Evolutionary conservation across 495 filamentous ascomycete genomes (phyloP), one percentile per base, ranked within the genome.

Genomic region (Emericellopsis terricola): DNA sequence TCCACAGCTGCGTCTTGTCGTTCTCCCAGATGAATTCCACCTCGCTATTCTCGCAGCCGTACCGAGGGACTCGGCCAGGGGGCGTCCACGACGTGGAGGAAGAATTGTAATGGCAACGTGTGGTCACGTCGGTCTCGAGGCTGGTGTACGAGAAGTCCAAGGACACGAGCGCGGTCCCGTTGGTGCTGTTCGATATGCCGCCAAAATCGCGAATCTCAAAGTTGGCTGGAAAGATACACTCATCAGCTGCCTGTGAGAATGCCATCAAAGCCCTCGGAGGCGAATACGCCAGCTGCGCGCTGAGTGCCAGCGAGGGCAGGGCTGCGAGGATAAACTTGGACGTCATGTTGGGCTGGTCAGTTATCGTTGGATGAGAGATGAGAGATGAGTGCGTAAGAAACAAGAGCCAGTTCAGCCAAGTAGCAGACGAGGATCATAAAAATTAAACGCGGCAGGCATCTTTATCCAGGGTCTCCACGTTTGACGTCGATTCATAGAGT

Each of bases 21-120:
- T 64, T 17, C n/a, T 62, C 32, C 57, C 62, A 41, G 57, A 71
- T 51, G 62, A 72, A 52, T 38, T 65, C 14, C 55, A 69, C 43
- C 45, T 47, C 15, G 9, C 17, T n/a, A 36, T 52, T 33, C 10
- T 51, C 36, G 52, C 52, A 50, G 29, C 47, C 19, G 38, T 43
- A 44, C 39, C 48, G 34, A 2, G 43, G 30, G 4, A 43, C 34
- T 3, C 41, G 37, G 23, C 38, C 50, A 8, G 40, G 36, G 7
- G 36, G 29, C 17, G 45, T 55, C 8, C 13, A 13, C 14, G 38
- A 35, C 16, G 28, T 16, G 13, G 50, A 51, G 10, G 42, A 45
- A 20, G 28, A 29, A 34, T 57, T 52, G 39, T 31, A 36, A 20
- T 44, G 41, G 40, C 54, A 57, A 8, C 26, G 8, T 8, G 50